Conservation (phyloP, 495 filamentous ascomycete genomes). For the Podospora anserina region DNA sequence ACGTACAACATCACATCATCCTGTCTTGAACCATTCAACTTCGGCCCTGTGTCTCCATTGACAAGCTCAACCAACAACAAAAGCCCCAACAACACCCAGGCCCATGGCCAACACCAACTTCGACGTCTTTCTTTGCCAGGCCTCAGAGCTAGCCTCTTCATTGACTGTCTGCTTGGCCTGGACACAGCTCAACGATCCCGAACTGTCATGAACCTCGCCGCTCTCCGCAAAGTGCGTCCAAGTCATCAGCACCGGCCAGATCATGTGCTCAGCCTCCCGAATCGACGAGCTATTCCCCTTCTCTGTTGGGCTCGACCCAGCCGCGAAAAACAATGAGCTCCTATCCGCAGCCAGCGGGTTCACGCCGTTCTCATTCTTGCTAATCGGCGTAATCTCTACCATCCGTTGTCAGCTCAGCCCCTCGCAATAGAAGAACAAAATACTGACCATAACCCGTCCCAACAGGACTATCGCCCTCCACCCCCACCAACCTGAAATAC, state of each 20-base stretch:
- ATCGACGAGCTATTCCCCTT: conserved; percentile 16
- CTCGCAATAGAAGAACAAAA: background rate
- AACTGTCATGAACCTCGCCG: conserved; percentile 18
- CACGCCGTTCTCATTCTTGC: background rate
- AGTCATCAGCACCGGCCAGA: conserved; percentile 27
- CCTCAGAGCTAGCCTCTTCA: background rate
- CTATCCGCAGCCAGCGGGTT: background rate
- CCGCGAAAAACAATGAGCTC: conserved; percentile 16
- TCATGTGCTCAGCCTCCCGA: conserved; percentile 8
- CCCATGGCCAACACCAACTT: background rate
- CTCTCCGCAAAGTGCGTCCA: conserved; percentile 24
- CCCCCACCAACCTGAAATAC: conserved; percentile 1
- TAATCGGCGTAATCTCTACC: background rate
- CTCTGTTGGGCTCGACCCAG: conserved; percentile 4
- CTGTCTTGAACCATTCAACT: background rate
- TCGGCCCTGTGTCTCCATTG: background rate
- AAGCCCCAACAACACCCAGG: background rate
- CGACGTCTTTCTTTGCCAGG: background rate
- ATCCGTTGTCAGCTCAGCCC: background rate
- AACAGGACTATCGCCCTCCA: background rate
- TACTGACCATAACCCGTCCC: conserved; percentile 21
- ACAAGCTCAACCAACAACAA: background rate
- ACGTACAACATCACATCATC: background rate
- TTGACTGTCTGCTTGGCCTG: conserved; percentile 3
- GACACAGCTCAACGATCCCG: conserved; percentile 22